Conservation (phyloP, 2,329 filamentous ascomycete genomes). For the Teratosphaeria epicoccoides region DNA sequence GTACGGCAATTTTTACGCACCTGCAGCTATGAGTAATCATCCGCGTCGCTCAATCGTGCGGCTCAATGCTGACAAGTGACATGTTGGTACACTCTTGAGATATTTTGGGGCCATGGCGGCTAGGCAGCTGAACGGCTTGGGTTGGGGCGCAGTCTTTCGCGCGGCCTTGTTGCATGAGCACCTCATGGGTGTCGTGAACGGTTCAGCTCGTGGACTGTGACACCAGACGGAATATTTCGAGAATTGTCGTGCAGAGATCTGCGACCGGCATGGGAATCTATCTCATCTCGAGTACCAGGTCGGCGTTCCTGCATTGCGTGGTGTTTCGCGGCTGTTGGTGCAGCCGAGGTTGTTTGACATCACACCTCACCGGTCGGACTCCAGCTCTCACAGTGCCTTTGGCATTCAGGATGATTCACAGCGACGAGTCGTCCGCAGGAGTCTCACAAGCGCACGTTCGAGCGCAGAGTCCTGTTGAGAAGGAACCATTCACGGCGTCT, state of each 20-base stretch:
- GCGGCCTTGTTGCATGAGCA: neutral
- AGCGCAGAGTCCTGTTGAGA: neutral
- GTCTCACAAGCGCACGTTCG: neutral
- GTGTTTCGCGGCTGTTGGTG: neutral
- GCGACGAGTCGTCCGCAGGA: neutral
- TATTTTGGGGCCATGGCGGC: neutral
- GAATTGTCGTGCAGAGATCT: neutral
- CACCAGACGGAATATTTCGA: neutral
- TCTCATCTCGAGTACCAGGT: neutral
- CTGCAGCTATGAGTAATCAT: neutral
- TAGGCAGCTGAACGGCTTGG: neutral
- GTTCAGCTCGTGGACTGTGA: neutral
- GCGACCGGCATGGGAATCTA: neutral
- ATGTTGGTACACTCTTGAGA: neutral
- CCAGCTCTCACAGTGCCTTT: neutral
- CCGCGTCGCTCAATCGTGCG: neutral
- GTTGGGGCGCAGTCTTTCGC: neutral
- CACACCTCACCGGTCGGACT: neutral
- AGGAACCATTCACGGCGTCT: neutral
- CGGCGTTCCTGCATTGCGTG: neutral
- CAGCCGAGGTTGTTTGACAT: neutral
- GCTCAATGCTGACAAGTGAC: neutral
- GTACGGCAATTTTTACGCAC: neutral
- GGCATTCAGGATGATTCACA: neutral
- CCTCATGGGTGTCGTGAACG: too few relatives aligned